Conservation (phyloP, 345 rosid species). For the Mallotus nudiflorus region DNA sequence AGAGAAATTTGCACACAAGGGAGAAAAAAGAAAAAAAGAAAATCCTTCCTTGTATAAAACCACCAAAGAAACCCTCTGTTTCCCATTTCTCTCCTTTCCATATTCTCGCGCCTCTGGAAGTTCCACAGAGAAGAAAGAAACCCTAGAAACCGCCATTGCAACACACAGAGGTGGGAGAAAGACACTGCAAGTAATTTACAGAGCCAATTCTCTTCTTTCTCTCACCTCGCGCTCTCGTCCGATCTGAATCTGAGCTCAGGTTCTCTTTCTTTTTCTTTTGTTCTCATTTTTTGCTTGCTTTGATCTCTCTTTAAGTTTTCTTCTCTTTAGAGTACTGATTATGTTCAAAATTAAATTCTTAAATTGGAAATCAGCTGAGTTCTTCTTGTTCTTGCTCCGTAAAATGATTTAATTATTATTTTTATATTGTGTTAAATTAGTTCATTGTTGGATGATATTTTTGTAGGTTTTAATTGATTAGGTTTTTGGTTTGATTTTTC, state of each 20-base stretch:
- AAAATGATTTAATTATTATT: background rate
- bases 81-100: background rate
- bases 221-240: slow-evolving; percentile 26
- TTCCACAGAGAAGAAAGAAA: slow-evolving; percentile 37
- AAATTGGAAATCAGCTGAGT: background rate
- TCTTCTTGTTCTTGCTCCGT: background rate
- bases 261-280: background rate
- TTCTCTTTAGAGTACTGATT: no score
- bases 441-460: background rate
- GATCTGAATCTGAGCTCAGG: slow-evolving; percentile 19
- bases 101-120: slow-evolving; percentile 38
- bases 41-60: background rate
- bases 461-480: background rate
- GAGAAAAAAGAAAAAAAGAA: background rate
- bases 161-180: slow-evolving; percentile 29
- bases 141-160: slow-evolving; percentile 52
- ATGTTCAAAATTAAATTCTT: no score
- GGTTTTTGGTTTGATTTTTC: background rate
- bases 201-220: slow-evolving; percentile 7
- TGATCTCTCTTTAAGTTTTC: background rate
- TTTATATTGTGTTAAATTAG: background rate
- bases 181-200: background rate
- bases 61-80: background rate
- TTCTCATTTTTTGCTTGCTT: background rate
- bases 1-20: background rate